phyloP scores from a whole-genome alignment of 1,139 yeast genomes.

The Debaryomyces robertsiae region DNA sequence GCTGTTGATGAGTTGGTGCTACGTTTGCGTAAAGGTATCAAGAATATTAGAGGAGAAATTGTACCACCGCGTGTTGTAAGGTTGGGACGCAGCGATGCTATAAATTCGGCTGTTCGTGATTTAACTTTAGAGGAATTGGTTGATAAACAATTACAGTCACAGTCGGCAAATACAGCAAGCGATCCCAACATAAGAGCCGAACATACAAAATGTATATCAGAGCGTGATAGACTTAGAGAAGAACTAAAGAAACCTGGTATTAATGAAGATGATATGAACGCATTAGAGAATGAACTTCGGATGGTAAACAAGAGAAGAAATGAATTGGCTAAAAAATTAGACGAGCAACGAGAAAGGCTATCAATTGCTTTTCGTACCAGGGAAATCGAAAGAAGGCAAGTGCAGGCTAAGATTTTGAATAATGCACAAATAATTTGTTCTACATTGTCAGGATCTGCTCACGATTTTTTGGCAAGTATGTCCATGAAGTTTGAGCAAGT shows the following conservation, averaged over 20 bases:
- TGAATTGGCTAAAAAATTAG: constrained; percentile 71
- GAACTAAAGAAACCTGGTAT: constrained; percentile 36
- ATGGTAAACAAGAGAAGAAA: constrained; percentile 62
- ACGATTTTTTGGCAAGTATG: constrained; percentile 74
- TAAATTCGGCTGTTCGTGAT: constrained; percentile 79
- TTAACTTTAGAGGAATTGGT: constrained; percentile 86
- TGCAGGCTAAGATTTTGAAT: constrained; percentile 70
- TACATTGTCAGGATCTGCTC: constrained; percentile 94
- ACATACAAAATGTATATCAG: constrained; percentile 53
- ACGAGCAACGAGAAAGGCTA: constrained; percentile 73
- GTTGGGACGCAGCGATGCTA: constrained; percentile 87
- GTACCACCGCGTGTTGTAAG: constrained; percentile 79
- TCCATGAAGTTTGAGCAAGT: constrained; percentile 89
- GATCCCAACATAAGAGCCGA: constrained; percentile 54
- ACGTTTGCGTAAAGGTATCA: constrained; percentile 76
- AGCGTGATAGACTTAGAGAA: constrained; percentile 52
- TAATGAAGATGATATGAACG: constrained; percentile 41
- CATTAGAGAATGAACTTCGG: constrained; percentile 52
- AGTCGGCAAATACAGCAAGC: constrained; percentile 31
- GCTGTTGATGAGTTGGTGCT: constrained; percentile 97
- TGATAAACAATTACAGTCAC: constrained; percentile 59
- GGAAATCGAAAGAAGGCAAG: constrained; percentile 75
- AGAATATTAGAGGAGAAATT: constrained; percentile 55
- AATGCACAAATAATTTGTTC: constrained; percentile 90
- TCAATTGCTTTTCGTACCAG: constrained; percentile 70